Conservation (phyloP, 495 filamentous ascomycete species). For the Aspergillus leporis region DNA sequence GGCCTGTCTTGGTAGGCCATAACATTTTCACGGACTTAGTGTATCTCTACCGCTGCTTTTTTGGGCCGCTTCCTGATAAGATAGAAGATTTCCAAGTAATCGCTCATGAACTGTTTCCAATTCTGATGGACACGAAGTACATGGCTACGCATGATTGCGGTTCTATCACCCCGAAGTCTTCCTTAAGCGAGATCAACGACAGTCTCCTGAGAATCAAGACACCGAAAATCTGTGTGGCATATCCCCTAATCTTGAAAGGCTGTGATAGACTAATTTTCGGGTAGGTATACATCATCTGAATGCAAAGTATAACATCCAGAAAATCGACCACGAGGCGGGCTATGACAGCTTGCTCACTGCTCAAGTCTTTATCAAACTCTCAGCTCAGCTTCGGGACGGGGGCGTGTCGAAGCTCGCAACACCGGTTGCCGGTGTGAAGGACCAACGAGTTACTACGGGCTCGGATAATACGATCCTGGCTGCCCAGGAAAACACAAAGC, state of each 20-base stretch:
- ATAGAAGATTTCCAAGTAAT: conserved; percentile 59
- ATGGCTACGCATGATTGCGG: conserved; percentile 60
- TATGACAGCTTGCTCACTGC: conserved; percentile 74
- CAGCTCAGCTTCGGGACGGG: conserved; percentile 47
- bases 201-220: conserved; percentile 34
- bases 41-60: conserved; percentile 69
- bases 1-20: conserved; percentile 67
- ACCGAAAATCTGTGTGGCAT: conserved; percentile 47
- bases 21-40: conserved; percentile 76
- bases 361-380: conserved; percentile 61
- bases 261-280: neutral
- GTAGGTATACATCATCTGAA: conserved; percentile 39
- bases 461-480: neutral
- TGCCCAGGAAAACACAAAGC: neutral
- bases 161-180: conserved; percentile 49
- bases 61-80: conserved; percentile 62
- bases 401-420: conserved; percentile 18
- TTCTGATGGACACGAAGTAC: conserved; percentile 77
- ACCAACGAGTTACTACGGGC: neutral
- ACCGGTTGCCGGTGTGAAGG: neutral
- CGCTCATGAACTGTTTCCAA: conserved; percentile 62
- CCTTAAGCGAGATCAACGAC: conserved; percentile 51
- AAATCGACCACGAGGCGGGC: conserved; percentile 65
- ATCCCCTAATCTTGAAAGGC: neutral
- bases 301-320: conserved; percentile 46